Percentiles rank a stretch among this genome's conserved stretches.
phyloP scores from a whole-genome alignment of 2,329 filamentous ascomycete genomes.

The Trichoderma atrobrunneum region DNA sequence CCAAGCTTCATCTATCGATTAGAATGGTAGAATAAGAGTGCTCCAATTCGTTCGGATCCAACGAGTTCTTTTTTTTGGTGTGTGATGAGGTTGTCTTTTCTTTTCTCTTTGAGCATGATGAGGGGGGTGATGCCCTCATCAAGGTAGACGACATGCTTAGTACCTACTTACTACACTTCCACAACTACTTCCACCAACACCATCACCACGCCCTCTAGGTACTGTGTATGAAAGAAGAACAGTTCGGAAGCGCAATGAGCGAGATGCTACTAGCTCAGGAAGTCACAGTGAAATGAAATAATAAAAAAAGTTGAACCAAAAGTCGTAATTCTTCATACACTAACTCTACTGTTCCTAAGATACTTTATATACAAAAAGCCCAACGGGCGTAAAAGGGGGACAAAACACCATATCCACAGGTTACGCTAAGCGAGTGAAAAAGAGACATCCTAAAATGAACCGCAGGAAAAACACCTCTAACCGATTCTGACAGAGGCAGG shows the following conservation, averaged over 20 bases:
- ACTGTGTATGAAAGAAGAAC: background rate
- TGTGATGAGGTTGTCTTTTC: background rate
- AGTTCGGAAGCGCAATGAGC: background rate
- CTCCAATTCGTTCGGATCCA: background rate
- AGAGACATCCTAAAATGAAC: background rate
- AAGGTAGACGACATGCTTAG: background rate
- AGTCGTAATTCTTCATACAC: background rate
- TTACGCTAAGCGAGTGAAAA: background rate
- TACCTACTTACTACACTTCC: background rate
- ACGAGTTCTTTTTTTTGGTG: background rate
- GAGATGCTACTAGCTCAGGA: background rate
- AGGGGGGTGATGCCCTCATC: background rate
- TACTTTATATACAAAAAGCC: background rate
- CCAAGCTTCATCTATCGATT: background rate
- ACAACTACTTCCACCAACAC: background rate
- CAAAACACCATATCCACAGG: background rate
- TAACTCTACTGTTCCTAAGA: background rate
- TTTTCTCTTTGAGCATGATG: background rate
- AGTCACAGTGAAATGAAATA: background rate
- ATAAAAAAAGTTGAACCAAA: background rate
- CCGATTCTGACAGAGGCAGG: constrained; percentile 19
- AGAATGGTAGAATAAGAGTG: constrained; percentile 1
- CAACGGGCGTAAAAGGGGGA: background rate
- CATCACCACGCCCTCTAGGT: background rate
- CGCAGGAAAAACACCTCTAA: background rate